Percentiles rank a stretch among this genome's conserved stretches.
Evolutionary conservation across 2,329 filamentous ascomycete species (phyloP).

Genomic region (Amphichorda felina): DNA sequence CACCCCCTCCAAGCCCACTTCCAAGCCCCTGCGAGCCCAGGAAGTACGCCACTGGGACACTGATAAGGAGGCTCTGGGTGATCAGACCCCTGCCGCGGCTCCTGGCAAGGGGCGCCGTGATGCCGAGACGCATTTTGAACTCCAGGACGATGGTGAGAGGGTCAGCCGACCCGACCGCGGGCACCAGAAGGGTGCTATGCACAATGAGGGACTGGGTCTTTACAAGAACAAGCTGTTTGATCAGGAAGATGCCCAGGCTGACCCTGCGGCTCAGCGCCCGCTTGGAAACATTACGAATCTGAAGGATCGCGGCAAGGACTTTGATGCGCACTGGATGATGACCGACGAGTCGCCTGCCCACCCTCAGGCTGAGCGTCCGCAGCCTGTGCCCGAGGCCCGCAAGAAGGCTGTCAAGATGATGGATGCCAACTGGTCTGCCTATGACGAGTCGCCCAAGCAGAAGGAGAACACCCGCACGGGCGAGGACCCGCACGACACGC

Average conservation of each 20-base stretch:
- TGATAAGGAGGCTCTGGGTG: slow-evolving; percentile 40
- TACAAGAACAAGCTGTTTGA: slow-evolving; percentile 70
- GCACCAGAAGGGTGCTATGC: slow-evolving; percentile 31
- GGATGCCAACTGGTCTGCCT: slow-evolving; percentile 49
- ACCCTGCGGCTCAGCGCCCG: slow-evolving; percentile 27
- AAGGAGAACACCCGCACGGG: slow-evolving; percentile 18
- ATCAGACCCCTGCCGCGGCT: slow-evolving; percentile 46
- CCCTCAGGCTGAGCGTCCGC: slow-evolving; percentile 22
- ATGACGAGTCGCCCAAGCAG: slow-evolving; percentile 38
- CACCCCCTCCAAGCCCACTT: slow-evolving; percentile 63
- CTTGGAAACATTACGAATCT: slow-evolving; percentile 61
- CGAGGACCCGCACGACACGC: slow-evolving; percentile 9
- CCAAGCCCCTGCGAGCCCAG: slow-evolving; percentile 49
- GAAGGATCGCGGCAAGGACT: slow-evolving; percentile 62
- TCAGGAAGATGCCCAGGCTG: slow-evolving; percentile 31
- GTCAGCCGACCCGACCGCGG: slow-evolving; percentile 30
- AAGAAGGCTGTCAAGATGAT: slow-evolving; percentile 64
- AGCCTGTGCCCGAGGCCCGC: slow-evolving; percentile 42
- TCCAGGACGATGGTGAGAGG: slow-evolving; percentile 62
- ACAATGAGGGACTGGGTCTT: slow-evolving; percentile 55
- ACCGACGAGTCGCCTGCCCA: slow-evolving; percentile 49
- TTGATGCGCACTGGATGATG: slow-evolving; percentile 68
- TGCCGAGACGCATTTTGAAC: slow-evolving; percentile 71
- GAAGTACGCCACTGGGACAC: slow-evolving; percentile 72
- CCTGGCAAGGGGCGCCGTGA: slow-evolving; percentile 63